phyloP scores from a whole-genome alignment of 805 yeast genomes.

The Teunomyces panamensis region DNA sequence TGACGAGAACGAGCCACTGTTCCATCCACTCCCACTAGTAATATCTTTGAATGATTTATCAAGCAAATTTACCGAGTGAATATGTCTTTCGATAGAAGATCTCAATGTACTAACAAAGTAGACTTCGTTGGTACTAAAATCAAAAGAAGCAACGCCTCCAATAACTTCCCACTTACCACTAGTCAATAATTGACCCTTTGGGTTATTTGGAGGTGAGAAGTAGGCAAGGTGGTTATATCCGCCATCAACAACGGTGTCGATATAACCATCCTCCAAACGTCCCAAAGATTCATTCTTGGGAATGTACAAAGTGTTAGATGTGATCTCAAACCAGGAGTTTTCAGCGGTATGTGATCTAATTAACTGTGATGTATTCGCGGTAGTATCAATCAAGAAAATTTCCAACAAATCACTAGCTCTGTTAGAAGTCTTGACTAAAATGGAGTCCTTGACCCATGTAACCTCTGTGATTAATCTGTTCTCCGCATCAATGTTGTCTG shows the following conservation, averaged over 20 bases:
- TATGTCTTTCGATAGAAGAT: slow-evolving; percentile 79
- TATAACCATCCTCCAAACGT: slow-evolving; percentile 57
- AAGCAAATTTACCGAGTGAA: slow-evolving; percentile 62
- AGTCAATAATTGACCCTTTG: slow-evolving; percentile 50
- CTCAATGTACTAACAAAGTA: slow-evolving; percentile 72
- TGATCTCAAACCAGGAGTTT: slow-evolving; percentile 61
- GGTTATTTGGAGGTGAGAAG: slow-evolving; percentile 61
- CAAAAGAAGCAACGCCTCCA: slow-evolving; percentile 57
- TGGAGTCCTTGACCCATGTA: slow-evolving; percentile 51
- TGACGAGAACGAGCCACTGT: slow-evolving; percentile 68
- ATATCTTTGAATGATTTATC: slow-evolving; percentile 35
- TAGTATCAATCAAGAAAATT: slow-evolving; percentile 43
- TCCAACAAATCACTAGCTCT: slow-evolving; percentile 57
- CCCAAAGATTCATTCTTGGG: slow-evolving; percentile 35
- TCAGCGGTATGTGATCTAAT: slow-evolving; percentile 45
- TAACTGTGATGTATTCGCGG: slow-evolving; percentile 25
- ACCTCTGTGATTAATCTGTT: slow-evolving; percentile 61
- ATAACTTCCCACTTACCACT: slow-evolving; percentile 90
- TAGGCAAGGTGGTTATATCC: slow-evolving; percentile 80
- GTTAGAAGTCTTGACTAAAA: slow-evolving; percentile 61
- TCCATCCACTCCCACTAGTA: slow-evolving; percentile 57
- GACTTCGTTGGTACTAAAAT: slow-evolving; percentile 43
- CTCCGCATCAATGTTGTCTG: slow-evolving; percentile 23
- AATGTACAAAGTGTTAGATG: slow-evolving; percentile 30
- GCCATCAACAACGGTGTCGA: slow-evolving; percentile 65